Conservation (phyloP, 495 filamentous ascomycete species). For the Hypoxylon subgilvum region DNA sequence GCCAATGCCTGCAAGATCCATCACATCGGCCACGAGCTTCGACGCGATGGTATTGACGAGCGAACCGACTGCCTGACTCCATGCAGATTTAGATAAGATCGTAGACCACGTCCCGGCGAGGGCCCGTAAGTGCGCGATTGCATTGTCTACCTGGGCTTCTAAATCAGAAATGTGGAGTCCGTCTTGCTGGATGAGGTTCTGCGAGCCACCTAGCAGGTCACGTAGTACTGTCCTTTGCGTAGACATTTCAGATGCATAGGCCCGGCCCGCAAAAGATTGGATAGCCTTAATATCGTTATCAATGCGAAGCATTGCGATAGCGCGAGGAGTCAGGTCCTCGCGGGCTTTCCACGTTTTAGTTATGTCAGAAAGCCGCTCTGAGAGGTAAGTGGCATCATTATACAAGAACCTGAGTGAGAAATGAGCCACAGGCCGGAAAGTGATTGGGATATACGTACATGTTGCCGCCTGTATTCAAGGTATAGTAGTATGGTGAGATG, state of each 20-base stretch:
- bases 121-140: constrained; percentile 69
- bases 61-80: constrained; percentile 83
- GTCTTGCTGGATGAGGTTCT: constrained; percentile 57
- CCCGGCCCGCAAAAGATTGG: constrained; percentile 78
- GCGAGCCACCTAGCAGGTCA: constrained; percentile 77
- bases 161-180: constrained; percentile 58
- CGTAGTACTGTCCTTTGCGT: constrained; percentile 80
- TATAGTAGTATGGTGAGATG: constrained; percentile 80
- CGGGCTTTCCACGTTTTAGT: constrained; percentile 56
- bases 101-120: constrained; percentile 76
- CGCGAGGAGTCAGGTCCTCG: constrained; percentile 51
- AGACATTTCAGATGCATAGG: constrained; percentile 86
- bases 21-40: constrained; percentile 82
- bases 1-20: constrained; percentile 84
- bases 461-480: constrained; percentile 67
- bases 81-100: constrained; percentile 81
- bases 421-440: constrained; percentile 8
- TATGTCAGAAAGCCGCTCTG: constrained; percentile 71
- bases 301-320: constrained; percentile 63
- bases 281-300: constrained; percentile 74
- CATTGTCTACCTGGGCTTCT: constrained; percentile 71
- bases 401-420: constrained; percentile 71
- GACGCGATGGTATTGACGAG: constrained; percentile 78
- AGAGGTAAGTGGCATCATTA: constrained; percentile 84
- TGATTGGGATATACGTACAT: constrained; percentile 59